phyloP scores from a whole-genome alignment of 1,284 basidiomycete genomes.

The Coniferiporia weirii region DNA sequence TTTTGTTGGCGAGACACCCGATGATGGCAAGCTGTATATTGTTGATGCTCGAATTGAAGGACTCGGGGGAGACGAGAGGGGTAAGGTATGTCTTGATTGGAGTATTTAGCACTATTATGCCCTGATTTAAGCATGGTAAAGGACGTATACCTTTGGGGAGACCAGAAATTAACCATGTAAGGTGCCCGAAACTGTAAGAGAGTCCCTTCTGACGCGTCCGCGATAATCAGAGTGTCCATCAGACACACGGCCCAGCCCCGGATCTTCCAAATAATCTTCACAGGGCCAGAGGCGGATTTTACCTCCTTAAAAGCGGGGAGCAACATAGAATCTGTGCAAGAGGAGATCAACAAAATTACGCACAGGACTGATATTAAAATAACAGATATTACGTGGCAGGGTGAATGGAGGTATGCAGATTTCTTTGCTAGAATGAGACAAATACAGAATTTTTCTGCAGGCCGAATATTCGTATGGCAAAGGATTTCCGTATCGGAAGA shows the following conservation, averaged over 20 bases:
- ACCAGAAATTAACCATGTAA: slow-evolving; percentile 21
- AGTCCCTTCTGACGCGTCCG: not conserved
- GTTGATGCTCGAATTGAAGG: slow-evolving; percentile 39
- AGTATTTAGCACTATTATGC: too few species aligned
- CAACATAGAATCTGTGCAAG: slow-evolving; percentile 16
- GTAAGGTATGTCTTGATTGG: slow-evolving; percentile 23
- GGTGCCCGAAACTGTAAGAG: not conserved
- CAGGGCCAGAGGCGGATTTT: slow-evolving; percentile 18
- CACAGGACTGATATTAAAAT: slow-evolving; percentile 31
- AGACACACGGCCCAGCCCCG: not conserved
- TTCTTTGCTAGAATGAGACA: not conserved
- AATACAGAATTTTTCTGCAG: slow-evolving; percentile 21
- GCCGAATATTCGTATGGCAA: slow-evolving; percentile 34
- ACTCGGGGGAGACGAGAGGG: slow-evolving; percentile 23
- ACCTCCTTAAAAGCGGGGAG: slow-evolving; percentile 17
- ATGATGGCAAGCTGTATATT: slow-evolving; percentile 27
- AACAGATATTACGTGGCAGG: slow-evolving; percentile 28
- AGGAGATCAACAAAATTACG: slow-evolving; percentile 26
- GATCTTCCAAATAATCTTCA: not conserved
- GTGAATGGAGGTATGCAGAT: slow-evolving; percentile 25
- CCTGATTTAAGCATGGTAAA: too few species aligned
- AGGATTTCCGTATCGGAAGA: slow-evolving; percentile 30
- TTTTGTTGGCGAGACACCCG: slow-evolving; percentile 40
- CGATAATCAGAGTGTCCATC: not conserved
- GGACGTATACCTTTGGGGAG: slow-evolving; percentile 27